Evolutionary conservation across 1,284 basidiomycete genomes (phyloP).

Genomic region (Bothia castanella): DNA sequence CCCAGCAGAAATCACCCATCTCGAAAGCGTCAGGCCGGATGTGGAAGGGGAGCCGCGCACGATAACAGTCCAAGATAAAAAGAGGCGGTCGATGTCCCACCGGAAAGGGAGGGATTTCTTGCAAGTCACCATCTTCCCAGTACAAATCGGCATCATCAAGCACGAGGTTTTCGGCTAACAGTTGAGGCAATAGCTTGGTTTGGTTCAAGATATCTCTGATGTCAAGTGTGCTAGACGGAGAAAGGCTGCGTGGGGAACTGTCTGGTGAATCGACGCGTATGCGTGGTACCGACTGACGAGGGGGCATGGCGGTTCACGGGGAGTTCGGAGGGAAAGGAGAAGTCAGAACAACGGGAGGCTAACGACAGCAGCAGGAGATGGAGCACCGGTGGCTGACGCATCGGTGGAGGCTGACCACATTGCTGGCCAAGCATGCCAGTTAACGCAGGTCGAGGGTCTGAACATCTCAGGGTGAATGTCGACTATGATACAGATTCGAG

Average conservation of each 20-base stretch:
- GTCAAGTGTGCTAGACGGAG: slow-evolving; percentile 29
- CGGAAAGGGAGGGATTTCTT: slow-evolving; percentile 26
- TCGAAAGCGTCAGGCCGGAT: slow-evolving; percentile 25
- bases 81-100: slow-evolving; percentile 23
- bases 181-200: slow-evolving; percentile 17
- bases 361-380: not conserved
- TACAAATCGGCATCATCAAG: slow-evolving; percentile 7
- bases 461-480: not conserved
- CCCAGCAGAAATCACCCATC: slow-evolving; percentile 18
- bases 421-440: not conserved
- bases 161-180: slow-evolving; percentile 20
- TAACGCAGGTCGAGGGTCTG: not conserved
- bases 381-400: slow-evolving; percentile 26
- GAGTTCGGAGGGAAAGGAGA: slow-evolving; percentile 5
- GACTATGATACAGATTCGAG: slow-evolving; percentile 13
- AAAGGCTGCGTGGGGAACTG: slow-evolving; percentile 11
- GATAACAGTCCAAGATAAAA: slow-evolving; percentile 26
- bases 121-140: slow-evolving; percentile 15
- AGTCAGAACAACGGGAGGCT: slow-evolving; percentile 13
- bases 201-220: slow-evolving; percentile 24
- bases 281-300: slow-evolving; percentile 19
- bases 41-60: slow-evolving; percentile 26
- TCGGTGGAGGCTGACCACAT: slow-evolving; percentile 25
- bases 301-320: slow-evolving; percentile 16
- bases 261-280: slow-evolving; percentile 24